Percentiles rank a stretch among this genome's conserved stretches.
phyloP scores from a whole-genome alignment of 257 asterid genomes.

The Lycium ferocissimum region DNA sequence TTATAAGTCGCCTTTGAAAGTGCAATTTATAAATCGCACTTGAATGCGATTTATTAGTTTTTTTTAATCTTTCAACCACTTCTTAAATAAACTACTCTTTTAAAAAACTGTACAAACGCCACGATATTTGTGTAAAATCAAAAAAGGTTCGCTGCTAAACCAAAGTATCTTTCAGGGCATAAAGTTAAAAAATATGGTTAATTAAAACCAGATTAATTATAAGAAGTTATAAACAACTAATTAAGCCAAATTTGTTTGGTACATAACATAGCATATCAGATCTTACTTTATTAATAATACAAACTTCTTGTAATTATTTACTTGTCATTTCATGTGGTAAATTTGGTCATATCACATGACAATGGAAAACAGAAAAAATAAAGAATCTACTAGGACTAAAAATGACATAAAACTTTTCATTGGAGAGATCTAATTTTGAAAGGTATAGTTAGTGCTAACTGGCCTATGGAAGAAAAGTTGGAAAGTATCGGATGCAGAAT shows the following conservation, averaged over 20 bases:
- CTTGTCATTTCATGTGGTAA: background rate
- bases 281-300: background rate
- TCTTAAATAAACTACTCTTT: background rate
- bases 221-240: background rate
- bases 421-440: background rate
- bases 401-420: background rate
- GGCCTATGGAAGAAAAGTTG: background rate
- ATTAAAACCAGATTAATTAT: background rate
- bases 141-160: background rate
- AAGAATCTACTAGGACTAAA: background rate
- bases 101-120: background rate
- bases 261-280: background rate
- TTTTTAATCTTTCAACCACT: background rate
- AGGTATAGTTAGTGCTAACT: background rate
- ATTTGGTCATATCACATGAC: background rate
- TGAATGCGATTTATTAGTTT: background rate
- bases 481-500: background rate
- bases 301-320: background rate
- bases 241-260: background rate
- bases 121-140: background rate
- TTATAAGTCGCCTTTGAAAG: background rate
- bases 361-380: background rate
- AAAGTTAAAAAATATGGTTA: background rate
- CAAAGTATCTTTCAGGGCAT: background rate
- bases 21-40: too few species aligned